A percentile compares a stretch with the other conserved stretches of the same genome.
Evolutionary conservation across 306 rosid species (phyloP).

Genomic region (Gleditsia sinensis): DNA sequence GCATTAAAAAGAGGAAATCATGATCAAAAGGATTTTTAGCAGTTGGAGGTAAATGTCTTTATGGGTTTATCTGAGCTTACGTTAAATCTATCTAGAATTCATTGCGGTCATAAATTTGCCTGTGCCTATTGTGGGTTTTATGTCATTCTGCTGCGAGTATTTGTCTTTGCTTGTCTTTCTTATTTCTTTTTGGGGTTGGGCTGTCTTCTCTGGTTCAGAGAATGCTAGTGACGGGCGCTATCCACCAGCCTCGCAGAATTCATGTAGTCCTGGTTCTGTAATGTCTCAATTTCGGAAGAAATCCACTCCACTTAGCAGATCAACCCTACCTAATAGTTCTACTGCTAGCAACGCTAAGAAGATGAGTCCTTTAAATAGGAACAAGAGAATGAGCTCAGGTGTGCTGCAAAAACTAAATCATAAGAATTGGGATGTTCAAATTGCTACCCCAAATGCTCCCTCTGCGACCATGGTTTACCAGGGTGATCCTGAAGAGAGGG

Average conservation of each 20-base stretch:
- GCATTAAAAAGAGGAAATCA: background rate
- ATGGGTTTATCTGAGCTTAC: background rate
- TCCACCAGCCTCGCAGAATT: conserved; percentile 46
- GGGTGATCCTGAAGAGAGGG: conserved; percentile 41
- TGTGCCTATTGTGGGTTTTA: background rate
- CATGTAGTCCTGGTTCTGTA: conserved; percentile 42
- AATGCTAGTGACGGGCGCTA: conserved; percentile 60
- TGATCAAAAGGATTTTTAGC: background rate
- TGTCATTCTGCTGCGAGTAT: background rate
- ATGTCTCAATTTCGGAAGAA: conserved; percentile 49
- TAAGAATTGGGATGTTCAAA: conserved; percentile 58
- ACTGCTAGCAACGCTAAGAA: conserved; percentile 50
- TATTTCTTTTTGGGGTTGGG: conserved; percentile 7
- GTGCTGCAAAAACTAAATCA: conserved; percentile 43
- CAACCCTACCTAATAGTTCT: conserved; percentile 56
- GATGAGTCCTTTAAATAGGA: conserved; percentile 44
- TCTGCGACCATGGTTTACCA: conserved; percentile 22
- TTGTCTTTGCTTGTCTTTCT: conserved; percentile 3
- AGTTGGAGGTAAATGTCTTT: background rate
- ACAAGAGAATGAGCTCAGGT: conserved; percentile 41
- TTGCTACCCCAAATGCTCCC: conserved; percentile 43
- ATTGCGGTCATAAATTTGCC: background rate
- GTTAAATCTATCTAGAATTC: background rate
- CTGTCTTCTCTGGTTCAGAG: conserved; percentile 40
- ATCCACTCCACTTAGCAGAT: conserved; percentile 28